phyloP scores from a whole-genome alignment of 176 grass and related monocot genomes.

The Zizania latifolia region DNA sequence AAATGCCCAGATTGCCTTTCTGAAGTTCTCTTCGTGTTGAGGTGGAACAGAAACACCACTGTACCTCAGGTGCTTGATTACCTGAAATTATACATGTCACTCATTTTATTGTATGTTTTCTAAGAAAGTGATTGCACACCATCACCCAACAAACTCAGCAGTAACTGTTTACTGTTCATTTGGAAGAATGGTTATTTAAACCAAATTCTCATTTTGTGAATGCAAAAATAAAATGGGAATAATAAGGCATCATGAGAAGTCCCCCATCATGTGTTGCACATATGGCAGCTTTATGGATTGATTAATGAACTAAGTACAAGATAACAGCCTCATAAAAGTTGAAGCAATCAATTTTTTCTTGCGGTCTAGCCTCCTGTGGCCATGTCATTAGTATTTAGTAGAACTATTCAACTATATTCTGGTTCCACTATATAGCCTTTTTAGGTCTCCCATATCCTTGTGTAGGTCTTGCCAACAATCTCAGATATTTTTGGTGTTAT shows the following conservation, averaged over 20 bases:
- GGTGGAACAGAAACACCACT: constrained; percentile 62
- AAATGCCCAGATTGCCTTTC: constrained; percentile 84
- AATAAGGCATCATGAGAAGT: neutral
- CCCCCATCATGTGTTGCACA: neutral
- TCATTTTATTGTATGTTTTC: neutral
- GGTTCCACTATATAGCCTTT: neutral
- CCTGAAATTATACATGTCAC: constrained; percentile 48
- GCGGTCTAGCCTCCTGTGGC: neutral
- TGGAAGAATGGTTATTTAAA: neutral
- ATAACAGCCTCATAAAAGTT: neutral
- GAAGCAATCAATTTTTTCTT: neutral
- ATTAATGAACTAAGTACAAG: neutral
- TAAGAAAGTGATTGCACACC: neutral
- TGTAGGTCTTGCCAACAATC: neutral
- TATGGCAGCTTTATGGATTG: neutral
- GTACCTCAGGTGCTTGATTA: constrained; percentile 82
- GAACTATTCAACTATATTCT: constrained; percentile 9
- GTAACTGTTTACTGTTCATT: neutral
- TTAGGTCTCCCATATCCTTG: neutral
- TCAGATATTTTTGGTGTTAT: neutral
- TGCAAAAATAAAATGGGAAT: neutral
- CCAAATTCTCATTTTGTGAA: neutral
- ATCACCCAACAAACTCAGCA: neutral
- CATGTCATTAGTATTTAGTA: neutral
- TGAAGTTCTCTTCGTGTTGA: constrained; percentile 86